Evolutionary conservation across 139 green algal genomes (phyloP), one percentile per base, ranked within the genome.

Genomic region (Chlorella sp.): DNA sequence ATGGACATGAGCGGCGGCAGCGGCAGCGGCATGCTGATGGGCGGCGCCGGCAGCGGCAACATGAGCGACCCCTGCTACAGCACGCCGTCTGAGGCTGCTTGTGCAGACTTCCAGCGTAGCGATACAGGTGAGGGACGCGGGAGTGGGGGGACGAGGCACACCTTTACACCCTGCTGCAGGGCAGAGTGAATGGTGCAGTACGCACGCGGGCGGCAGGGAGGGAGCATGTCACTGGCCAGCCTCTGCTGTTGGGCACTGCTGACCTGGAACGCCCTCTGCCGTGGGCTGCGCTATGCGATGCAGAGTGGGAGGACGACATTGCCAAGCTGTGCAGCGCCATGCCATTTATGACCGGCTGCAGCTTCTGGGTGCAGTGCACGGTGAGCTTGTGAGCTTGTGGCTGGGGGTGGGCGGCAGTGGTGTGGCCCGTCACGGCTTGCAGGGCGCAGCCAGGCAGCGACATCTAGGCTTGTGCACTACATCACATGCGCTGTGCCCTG

Each of bases 331-430:
- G 76, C 60, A 15, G 34, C 60, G 57, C 76, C 23, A 71, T 56
- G 23, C 76, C 76, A 28, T 82, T 72, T 60, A 57, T 72, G 76
- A 26, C 71, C 7, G 76, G 76, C 12, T 82, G 76, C 60, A 60
- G 32, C 11, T n/a, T 82, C 36, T 73, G 76, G 76, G 36, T 63
- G 60, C 76, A 82, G 57, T 82, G 76, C 72, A 63, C 32, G 39
- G 70, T 60, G 41, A 38, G 70, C 15, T n/a, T 21, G 30, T 30
- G 30, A n/a, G n/a, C n/a, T n/a, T n/a, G n/a, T n/a, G n/a, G n/a
- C n/a, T n/a, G n/a, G n/a, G n/a, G n/a, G n/a, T n/a, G n/a, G n/a
- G n/a, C n/a, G n/a, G n/a, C n/a, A n/a, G 65, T 9, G 11, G 0
- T 44, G 64, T 12, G 39, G 67, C 4, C 32, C 3, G 64, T 13